Base-by-base conservation (phyloP, 257 asterid species). In the Cinchona pubescens region DNA sequence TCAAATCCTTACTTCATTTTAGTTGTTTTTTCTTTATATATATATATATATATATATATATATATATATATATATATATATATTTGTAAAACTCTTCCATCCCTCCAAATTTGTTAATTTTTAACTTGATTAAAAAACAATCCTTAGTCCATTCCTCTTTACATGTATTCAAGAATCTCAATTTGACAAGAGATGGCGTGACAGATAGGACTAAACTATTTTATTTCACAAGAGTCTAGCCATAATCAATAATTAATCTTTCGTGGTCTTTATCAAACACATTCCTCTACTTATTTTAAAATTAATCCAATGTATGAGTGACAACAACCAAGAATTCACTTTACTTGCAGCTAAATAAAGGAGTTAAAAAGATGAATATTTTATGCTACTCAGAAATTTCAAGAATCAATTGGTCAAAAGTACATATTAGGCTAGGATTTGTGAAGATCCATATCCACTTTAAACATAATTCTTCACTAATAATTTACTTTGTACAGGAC, bases 351-450 rank as follows among this genome's bases (percentile, higher is more conserved):
- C 75, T 51, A 69, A 25, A 75, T 15, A 85, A 80, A 75, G 84
- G 53, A 78, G 75, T 81, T 67, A n/a, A 71, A 59, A 65, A 60
- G 62, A 38, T 14, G 65, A 78, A 69, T 58, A 37, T 27, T 45
- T 42, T 71, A 81, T 49, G 56, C n/a, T 42, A 3, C 56, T 51
- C 72, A 77, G 72, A 76, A 80, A 72, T 60, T 79, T 80, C 76
- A 40, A 79, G 30, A 29, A 82, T 70, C 72, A 35, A 79, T 67
- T 72, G 83, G 90, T 85, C 95, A 87, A 87, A 87, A 83, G 95
- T 73, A 66, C 42, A 59, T 11, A 29, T 48, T 42, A 75, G 80
- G 72, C 72, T 83, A 67, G 75, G 74, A 75, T 85, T 69, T 49
- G 74, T 76, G 62, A 46, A 74, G 68, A 82, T 79, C 65, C 74